These are phyloP conservation scores for Parmelia sp. DNA, from an alignment of 495 filamentous ascomycete species.

Conservation along the genomic window DNA sequence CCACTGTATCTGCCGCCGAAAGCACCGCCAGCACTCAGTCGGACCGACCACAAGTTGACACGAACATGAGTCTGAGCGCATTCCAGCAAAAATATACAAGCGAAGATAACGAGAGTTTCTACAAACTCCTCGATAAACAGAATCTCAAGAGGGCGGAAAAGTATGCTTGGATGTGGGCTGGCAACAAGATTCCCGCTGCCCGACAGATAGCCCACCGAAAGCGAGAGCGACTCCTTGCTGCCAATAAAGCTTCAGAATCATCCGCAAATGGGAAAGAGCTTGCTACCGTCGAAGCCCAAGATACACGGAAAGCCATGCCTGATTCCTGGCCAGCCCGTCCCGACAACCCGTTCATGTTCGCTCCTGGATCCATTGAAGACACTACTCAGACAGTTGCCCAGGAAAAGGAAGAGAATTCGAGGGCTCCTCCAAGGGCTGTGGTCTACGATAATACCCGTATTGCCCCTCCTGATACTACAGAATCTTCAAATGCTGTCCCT, in stretches of 20 bases:
- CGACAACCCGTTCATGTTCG: conserved; percentile 84
- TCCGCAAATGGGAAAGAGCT: conserved; percentile 39
- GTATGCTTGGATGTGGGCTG: conserved; percentile 79
- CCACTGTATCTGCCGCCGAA: conserved; percentile 43
- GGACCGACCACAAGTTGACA: conserved; percentile 54
- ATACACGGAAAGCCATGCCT: conserved; percentile 69
- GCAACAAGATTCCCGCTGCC: conserved; percentile 82
- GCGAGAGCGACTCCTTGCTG: conserved; percentile 57
- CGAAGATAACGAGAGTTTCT: conserved; percentile 96
- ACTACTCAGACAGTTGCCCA: conserved; percentile 58
- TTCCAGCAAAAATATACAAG: conserved; percentile 93
- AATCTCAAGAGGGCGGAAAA: conserved; percentile 76
- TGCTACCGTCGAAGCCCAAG: conserved; percentile 52
- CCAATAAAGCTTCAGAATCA: conserved; percentile 28
- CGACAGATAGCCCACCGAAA: conserved; percentile 77
- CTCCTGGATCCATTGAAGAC: conserved; percentile 62
- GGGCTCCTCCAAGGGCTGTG: conserved; percentile 69
- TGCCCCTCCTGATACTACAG: conserved; percentile 36
- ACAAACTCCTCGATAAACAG: conserved; percentile 83
- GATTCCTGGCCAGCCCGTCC: conserved; percentile 69
- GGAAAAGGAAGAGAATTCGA: conserved; percentile 60
- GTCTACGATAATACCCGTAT: conserved; percentile 79
- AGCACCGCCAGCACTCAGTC: conserved; percentile 23
- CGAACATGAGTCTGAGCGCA: conserved; percentile 69
- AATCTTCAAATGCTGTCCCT: conserved; percentile 41